Evolutionary conservation across 139 green algal species (phyloP).

Genomic region (Zygnema circumcarinatum): DNA sequence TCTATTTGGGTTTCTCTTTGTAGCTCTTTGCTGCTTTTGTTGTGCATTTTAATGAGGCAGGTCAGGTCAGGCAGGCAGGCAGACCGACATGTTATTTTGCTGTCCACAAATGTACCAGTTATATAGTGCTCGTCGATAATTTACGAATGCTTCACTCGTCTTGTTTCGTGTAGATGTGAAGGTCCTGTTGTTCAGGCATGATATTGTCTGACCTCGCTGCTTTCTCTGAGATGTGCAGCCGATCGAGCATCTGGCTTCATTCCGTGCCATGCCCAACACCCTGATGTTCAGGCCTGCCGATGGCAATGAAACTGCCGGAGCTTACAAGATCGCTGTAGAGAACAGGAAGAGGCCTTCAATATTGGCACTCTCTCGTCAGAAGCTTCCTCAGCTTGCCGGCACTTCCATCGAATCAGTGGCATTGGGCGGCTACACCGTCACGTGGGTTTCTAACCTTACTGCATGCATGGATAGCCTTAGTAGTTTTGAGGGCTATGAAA

Average conservation of each 20-base stretch:
- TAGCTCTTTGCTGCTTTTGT: constrained; percentile 1
- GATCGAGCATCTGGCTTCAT: constrained; percentile 97
- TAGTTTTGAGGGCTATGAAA: too few species aligned
- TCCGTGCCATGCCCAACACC: constrained; percentile 99
- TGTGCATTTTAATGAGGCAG: not conserved
- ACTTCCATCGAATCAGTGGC: constrained; percentile 77
- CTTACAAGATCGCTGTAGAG: constrained; percentile 86
- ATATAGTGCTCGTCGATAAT: too few species aligned
- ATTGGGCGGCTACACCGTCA: constrained; percentile 93
- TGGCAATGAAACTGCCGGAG: constrained; percentile 93
- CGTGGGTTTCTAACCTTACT: constrained; percentile 21
- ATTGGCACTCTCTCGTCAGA: constrained; percentile 94
- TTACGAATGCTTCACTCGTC: too few species aligned
- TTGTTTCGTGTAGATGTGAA: constrained; percentile 5
- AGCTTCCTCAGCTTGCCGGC: constrained; percentile 90
- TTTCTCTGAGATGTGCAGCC: constrained; percentile 76
- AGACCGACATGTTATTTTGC: not conserved
- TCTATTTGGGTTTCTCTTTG: not conserved
- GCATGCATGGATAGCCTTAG: too few species aligned
- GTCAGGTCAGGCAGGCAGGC: not conserved
- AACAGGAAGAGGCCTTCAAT: constrained; percentile 79
- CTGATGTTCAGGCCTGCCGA: constrained; percentile 91
- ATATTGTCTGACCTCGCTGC: too few species aligned
- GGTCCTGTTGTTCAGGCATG: not conserved
- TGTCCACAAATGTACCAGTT: too few species aligned